A percentile compares a stretch with the other conserved stretches of the same genome.
These are phyloP conservation scores for Sonneratia caseolaris DNA, from an alignment of 345 rosid genomes.

Conservation along the genomic window DNA sequence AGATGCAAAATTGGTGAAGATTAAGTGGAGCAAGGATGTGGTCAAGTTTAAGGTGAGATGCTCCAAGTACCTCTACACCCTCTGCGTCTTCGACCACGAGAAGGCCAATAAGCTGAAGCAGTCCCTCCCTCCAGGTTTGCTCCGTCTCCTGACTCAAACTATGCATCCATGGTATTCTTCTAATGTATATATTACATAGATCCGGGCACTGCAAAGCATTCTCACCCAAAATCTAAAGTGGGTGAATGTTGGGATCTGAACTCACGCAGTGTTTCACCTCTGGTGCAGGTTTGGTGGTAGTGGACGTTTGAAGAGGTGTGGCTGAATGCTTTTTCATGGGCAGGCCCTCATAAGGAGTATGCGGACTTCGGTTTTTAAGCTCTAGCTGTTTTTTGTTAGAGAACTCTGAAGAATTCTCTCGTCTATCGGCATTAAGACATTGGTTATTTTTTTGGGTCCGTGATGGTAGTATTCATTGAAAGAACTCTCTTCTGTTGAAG, in stretches of 20 bases:
- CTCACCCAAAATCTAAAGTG: not conserved
- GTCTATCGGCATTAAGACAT: not conserved
- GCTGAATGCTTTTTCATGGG: not conserved
- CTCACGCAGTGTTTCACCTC: not conserved
- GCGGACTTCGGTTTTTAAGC: not conserved
- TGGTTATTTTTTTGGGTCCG: too few species aligned
- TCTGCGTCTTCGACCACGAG: conserved; percentile 25
- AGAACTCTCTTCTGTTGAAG: not conserved
- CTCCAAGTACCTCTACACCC: conserved; percentile 31
- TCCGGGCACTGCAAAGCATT: not conserved
- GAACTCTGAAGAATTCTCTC: not conserved
- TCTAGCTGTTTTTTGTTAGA: not conserved
- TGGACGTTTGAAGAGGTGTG: not conserved
- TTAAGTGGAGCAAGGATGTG: conserved; percentile 25
- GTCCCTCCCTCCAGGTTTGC: conserved; percentile 30
- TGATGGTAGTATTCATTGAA: not conserved
- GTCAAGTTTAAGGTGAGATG: conserved; percentile 33
- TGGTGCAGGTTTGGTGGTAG: not conserved
- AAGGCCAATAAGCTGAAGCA: conserved; percentile 34
- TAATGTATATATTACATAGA: not conserved
- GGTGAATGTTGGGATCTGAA: not conserved
- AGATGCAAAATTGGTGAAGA: conserved; percentile 32
- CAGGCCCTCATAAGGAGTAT: not conserved
- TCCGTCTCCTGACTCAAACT: not conserved
- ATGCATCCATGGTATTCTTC: not conserved